Evolutionary conservation across 768 basidiomycete species (phyloP), one percentile per base, ranked within the genome.

Genomic region (Lactarius trivialis): DNA sequence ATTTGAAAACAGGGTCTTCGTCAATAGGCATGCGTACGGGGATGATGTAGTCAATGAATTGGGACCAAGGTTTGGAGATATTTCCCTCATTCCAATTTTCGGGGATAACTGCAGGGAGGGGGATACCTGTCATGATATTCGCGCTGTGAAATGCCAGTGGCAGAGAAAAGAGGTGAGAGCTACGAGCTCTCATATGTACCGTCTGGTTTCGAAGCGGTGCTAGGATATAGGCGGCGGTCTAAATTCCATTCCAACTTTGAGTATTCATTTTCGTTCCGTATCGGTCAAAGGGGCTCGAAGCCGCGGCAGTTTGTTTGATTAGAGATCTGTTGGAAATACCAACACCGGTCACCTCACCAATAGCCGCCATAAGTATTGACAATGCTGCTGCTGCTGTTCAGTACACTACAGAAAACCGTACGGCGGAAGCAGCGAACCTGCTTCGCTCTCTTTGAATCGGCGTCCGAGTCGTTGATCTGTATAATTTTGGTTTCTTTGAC

Each of bases 41-140:
- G 55, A 61, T n/a, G 37, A 56, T 33, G 21, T 61, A 56, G 28
- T 56, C 30, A 32, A 61, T 28, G n/a, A 32, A 61, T 28, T 61
- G 45, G 28, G 55, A 56, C 60, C 60, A 61, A n/a, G 28, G 55
- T 7, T 26, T 56, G 4, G 60, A n/a, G 48, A 61, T 61, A 30
- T 61, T 61, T 14, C 60, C 60, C 6, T 50, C 14, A 33, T 61
- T 56, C 55, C 55, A 61, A 15, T 61, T 41, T 45, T 56, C 39
- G 28, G 55, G 37, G 15, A 1, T 1, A 32, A 33, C 11, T 7
- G 36, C 37, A 26, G n/a, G 19, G n/a, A 30, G 49, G 2, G 39
- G 30, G 11, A 53, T 36, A n/a, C 34, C 21, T 2, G 45, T 24
- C 60, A 61, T 56, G 9, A 37, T 30, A 33, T 4, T 52, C 17